Conservation (phyloP, 345 rosid genomes). For the Theobroma cacao region DNA sequence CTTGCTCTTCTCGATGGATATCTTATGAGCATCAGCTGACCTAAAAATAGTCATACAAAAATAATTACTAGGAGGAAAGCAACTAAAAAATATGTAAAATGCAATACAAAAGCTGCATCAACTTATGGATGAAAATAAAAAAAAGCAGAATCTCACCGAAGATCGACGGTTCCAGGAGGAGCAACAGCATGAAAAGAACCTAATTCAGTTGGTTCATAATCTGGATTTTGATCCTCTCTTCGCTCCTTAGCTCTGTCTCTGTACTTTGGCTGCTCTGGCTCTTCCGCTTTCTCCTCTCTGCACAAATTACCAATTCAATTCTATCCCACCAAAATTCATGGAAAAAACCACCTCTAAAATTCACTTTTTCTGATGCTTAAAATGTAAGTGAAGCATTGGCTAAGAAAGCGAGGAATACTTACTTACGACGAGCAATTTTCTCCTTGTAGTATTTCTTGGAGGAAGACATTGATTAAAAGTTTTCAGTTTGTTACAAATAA, state of each 20-base stretch:
- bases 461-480: conserved; percentile 46
- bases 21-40: conserved; percentile 74
- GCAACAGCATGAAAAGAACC: conserved; percentile 96
- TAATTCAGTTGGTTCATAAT: conserved; percentile 79
- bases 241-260: conserved; percentile 97
- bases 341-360: neutral
- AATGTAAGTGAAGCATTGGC: neutral
- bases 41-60: conserved; percentile 23
- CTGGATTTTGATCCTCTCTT: conserved; percentile 95
- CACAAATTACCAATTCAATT: conserved; percentile 4
- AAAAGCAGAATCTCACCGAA: conserved; percentile 33
- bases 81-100: neutral
- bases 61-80: neutral
- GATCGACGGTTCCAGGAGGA: conserved; percentile 84
- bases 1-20: conserved; percentile 97
- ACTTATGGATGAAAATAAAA: neutral
- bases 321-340: neutral
- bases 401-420: conserved; percentile 5
- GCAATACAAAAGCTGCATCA: neutral
- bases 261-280: conserved; percentile 70
- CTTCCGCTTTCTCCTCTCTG: conserved; percentile 92
- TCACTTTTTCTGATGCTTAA: neutral
- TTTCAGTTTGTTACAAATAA: neutral
- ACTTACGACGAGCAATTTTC: conserved; percentile 84
- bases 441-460: conserved; percentile 75